phyloP scores from a whole-genome alignment of 192 early-diverging fungal species.

The Coemansia sp. region DNA sequence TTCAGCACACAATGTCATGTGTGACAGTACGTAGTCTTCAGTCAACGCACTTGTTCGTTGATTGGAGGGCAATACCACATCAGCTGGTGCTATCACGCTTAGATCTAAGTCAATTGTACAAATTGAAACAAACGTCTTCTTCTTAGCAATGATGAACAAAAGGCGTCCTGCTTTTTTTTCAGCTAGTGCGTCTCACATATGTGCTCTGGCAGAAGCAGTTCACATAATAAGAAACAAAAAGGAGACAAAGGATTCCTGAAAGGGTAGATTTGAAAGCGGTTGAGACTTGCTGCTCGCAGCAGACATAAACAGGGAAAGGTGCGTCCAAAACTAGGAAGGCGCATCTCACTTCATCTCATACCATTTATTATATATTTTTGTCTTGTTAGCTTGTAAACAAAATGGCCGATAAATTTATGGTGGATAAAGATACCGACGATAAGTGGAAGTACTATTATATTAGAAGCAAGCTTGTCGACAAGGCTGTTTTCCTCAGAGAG shows the following conservation, averaged over 20 bases:
- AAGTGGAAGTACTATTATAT: background rate
- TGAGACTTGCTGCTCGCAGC: too few relatives aligned
- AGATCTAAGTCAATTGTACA: background rate
- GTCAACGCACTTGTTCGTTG: background rate
- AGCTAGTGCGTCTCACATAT: too few relatives aligned
- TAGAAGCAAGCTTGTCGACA: background rate
- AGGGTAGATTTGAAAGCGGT: background rate
- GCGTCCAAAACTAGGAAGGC: background rate
- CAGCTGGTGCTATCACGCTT: background rate
- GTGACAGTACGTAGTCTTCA: background rate
- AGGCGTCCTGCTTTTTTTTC: too few relatives aligned
- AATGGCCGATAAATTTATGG: background rate
- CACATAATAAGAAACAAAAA: too few relatives aligned
- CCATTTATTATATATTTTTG: background rate
- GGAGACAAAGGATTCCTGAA: background rate
- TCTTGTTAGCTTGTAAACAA: background rate
- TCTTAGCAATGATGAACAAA: background rate
- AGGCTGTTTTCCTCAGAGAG: background rate
- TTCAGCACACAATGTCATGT: too few relatives aligned
- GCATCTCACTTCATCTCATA: background rate
- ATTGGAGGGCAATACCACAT: background rate
- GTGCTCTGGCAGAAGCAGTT: too few relatives aligned
- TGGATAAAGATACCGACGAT: background rate
- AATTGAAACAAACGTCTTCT: background rate
- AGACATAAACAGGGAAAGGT: too few relatives aligned